A percentile compares a stretch with the other conserved stretches of the same genome.
Evolutionary conservation across 208 protist genomes (phyloP).

Genomic region (Acanthamoeba lenticulata): DNA sequence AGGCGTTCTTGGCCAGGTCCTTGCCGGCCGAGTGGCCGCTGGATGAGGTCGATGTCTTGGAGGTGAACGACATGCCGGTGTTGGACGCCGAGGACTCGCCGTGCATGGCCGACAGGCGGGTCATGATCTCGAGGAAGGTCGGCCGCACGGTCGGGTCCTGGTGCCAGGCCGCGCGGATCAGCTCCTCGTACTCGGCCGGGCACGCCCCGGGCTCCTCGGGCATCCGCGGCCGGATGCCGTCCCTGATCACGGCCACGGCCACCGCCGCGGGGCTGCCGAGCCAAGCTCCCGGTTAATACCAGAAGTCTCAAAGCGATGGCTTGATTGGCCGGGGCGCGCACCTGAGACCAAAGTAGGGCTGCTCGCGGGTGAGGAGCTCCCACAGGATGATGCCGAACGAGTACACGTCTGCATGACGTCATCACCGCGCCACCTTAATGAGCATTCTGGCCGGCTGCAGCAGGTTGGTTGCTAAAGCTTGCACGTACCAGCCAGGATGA

Average conservation of each 20-base stretch:
- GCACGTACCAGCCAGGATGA: not conserved
- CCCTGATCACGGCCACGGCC: not conserved
- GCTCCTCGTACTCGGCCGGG: not conserved
- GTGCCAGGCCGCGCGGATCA: not conserved
- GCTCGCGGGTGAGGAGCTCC: not conserved
- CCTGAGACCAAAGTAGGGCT: not conserved
- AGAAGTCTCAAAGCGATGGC: not conserved
- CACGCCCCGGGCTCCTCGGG: not conserved
- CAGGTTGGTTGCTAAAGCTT: not conserved
- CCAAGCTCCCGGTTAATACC: not conserved
- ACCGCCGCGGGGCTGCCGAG: not conserved
- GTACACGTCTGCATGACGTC: not conserved
- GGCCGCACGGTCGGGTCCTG: slow-evolving; percentile 13
- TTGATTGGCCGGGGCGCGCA: not conserved
- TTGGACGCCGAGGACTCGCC: not conserved
- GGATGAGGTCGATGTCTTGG: not conserved
- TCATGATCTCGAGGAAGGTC: slow-evolving; percentile 49
- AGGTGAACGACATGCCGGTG: not conserved
- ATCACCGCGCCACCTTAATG: not conserved
- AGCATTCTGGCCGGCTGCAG: not conserved
- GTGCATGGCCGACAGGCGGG: not conserved
- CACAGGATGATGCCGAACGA: slow-evolving; percentile 20
- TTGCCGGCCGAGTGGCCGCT: not conserved
- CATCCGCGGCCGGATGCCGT: not conserved
- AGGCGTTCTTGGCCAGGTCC: not conserved